phyloP scores from a whole-genome alignment of 1,139 yeast species.

The Sugiyamaella neomexicana region DNA sequence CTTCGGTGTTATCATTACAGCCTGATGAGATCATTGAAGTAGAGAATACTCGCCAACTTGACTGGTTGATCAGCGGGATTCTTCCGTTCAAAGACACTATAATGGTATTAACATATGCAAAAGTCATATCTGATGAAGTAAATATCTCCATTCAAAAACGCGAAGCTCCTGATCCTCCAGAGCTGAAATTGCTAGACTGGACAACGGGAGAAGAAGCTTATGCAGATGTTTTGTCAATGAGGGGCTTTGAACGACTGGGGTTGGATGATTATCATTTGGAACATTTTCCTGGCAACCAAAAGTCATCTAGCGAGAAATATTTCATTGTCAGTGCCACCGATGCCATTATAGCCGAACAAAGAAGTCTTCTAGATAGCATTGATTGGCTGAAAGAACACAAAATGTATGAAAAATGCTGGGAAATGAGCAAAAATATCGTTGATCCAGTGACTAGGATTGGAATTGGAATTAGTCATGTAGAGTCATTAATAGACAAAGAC shows the following conservation, averaged over 20 bases:
- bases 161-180: constrained; percentile 52
- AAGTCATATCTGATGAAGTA: neutral
- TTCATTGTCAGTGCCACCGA: constrained; percentile 79
- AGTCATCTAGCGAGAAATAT: constrained; percentile 46
- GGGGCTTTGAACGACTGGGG: constrained; percentile 56
- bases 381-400: constrained; percentile 67
- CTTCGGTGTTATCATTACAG: constrained; percentile 31
- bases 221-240: constrained; percentile 76
- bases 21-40: constrained; percentile 56
- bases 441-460: constrained; percentile 52
- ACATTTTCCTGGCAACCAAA: constrained; percentile 9
- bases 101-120: constrained; percentile 46
- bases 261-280: constrained; percentile 73
- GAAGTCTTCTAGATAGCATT: constrained; percentile 64
- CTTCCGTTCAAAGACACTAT: constrained; percentile 55
- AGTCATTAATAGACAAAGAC: constrained; percentile 49
- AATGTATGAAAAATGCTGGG: constrained; percentile 71
- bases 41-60: constrained; percentile 56
- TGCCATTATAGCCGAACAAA: constrained; percentile 72
- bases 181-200: constrained; percentile 65
- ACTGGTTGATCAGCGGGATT: constrained; percentile 73
- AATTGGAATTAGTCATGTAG: constrained; percentile 65
- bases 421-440: constrained; percentile 60
- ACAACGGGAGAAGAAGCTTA: constrained; percentile 71
- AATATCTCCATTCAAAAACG: constrained; percentile 1